Conservation (phyloP, 768 basidiomycete species). For the Mycena filopes region DNA sequence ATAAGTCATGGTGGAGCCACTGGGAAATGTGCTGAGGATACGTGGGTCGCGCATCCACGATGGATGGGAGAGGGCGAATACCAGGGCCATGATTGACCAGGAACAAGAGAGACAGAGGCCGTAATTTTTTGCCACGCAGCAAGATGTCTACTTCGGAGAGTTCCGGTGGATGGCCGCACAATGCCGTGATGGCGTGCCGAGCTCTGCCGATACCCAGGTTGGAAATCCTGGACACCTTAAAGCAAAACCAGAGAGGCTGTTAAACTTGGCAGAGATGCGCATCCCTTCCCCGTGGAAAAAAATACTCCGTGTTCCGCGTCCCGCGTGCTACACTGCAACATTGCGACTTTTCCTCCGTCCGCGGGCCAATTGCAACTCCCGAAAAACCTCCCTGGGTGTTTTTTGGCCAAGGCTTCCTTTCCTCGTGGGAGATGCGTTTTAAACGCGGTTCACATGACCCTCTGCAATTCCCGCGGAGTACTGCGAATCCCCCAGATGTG, state of each 20-base stretch:
- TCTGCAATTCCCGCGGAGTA: no score
- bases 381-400: no score
- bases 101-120: background rate
- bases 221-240: background rate
- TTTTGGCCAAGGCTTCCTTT: no score
- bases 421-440: no score
- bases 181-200: background rate
- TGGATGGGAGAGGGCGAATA: background rate
- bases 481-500: no score
- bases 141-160: background rate
- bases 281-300: background rate
- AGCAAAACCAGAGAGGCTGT: background rate
- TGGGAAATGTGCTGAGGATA: background rate
- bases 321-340: no score
- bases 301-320: background rate
- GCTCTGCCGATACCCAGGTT: background rate
- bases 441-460: no score
- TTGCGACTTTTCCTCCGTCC: no score
- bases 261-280: background rate
- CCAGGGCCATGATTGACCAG: background rate
- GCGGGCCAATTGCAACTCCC: no score
- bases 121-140: background rate
- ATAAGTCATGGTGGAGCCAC: conserved; percentile 7
- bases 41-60: conserved; percentile 14
- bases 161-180: background rate